Evolutionary conservation across 176 grass and related monocot genomes (phyloP), one percentile per base, ranked within the genome.

Genomic region (Carex scoparia): DNA sequence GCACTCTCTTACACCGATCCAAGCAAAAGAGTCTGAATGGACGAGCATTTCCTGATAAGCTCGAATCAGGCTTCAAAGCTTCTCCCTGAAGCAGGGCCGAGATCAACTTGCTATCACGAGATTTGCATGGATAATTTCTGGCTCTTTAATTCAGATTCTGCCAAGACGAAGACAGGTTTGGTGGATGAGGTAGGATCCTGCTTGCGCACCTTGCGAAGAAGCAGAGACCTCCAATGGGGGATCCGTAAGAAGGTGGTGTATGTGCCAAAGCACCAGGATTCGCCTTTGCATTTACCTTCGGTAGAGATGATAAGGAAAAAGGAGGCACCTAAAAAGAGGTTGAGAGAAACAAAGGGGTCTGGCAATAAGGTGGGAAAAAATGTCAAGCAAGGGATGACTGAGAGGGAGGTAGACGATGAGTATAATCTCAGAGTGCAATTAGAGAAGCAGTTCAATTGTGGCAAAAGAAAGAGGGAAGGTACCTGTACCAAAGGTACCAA

Each of bases 31-130:
- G 18, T 90, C 95, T 27, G 92, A 97, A 90, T 94, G 46, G 94
- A 97, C 30, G 94, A 97, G 86, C 82, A 84, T 69, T 97, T 94
- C 81, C 84, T 97, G 75, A 92, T 92, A 90, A 97, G 94, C 86
- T 89, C 77, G 58, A 97, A 81, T 84, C 84, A 91, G 40, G 85
- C 92, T 5, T 83, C 86, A 4, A 88, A 86, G 74, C 85, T 88
- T 44, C 76, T 97, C 32, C 79, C 85, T 61, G 83, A 85, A 54
- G 72, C 37, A 37, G 77, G 84, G 33, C 84, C 69, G 19, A 67
- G 2, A 35, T 75, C 88, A 69, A 89, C 86, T 82, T 51, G 87
- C 65, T 14, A 77, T 11, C 42, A 81, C 6, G 78, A 75, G 66
- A 90, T 85, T 71, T 86, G 90, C 65, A 83, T 91, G 81, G 92